phyloP scores from a whole-genome alignment of 176 grass and related monocot species.

The Poa annua region DNA sequence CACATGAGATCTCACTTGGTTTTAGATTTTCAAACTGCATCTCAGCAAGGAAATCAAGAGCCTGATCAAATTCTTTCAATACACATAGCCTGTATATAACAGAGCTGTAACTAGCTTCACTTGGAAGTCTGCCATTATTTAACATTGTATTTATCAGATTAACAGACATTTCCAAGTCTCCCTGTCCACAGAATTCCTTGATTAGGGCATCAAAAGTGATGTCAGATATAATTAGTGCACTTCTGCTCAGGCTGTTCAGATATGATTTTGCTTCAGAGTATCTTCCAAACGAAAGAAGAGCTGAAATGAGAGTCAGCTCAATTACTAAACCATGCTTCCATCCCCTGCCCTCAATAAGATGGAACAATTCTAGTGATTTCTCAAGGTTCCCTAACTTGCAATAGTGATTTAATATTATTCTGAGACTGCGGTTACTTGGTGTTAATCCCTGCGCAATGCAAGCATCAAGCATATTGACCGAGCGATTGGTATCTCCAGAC shows the following conservation, averaged over 20 bases:
- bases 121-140: slow-evolving; percentile 64
- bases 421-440: slow-evolving; percentile 83
- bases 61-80: slow-evolving; percentile 62
- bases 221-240: slow-evolving; percentile 37
- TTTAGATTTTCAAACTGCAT: slow-evolving; percentile 65
- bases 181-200: slow-evolving; percentile 62
- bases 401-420: slow-evolving; percentile 73
- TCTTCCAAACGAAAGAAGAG: slow-evolving; percentile 62
- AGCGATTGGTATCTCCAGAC: slow-evolving; percentile 57
- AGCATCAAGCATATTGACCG: slow-evolving; percentile 65
- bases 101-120: slow-evolving; percentile 68
- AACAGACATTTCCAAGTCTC: slow-evolving; percentile 64
- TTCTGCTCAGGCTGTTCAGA: slow-evolving; percentile 57
- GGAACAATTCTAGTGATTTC: slow-evolving; percentile 74
- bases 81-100: slow-evolving; percentile 54
- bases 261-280: slow-evolving; percentile 64
- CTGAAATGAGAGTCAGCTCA: slow-evolving; percentile 48
- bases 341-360: slow-evolving; percentile 54
- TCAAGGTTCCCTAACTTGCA: slow-evolving; percentile 60
- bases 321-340: slow-evolving; percentile 76
- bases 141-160: slow-evolving; percentile 75
- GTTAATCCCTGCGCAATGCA: slow-evolving; percentile 65
- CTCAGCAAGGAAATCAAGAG: slow-evolving; percentile 72
- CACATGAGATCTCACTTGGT: slow-evolving; percentile 53
- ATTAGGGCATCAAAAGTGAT: slow-evolving; percentile 60